Percentiles rank a stretch among this genome's conserved stretches.
Evolutionary conservation across 148 eudicot species (phyloP).

Genomic region (Hydrangea macrophylla): DNA sequence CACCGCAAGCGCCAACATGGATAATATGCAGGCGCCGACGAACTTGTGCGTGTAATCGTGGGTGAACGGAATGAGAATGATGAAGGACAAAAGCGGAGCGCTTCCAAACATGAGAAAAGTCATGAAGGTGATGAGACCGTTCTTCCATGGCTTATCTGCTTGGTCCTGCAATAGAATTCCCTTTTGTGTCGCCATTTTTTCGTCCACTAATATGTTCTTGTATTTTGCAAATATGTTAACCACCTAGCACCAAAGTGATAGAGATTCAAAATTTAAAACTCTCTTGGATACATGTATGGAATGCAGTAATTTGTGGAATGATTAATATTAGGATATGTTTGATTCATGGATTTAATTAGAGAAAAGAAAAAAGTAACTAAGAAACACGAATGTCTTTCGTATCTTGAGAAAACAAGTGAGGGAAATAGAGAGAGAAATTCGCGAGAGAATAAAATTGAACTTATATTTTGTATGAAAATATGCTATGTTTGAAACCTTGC

Average conservation of each 20-base stretch:
- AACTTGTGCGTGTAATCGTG: conserved; percentile 43
- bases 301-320: no score
- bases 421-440: no score
- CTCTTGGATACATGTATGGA: no score
- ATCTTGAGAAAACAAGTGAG: no score
- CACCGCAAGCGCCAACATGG: conserved; percentile 48
- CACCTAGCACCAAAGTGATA: conserved; percentile 35
- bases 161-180: conserved; percentile 39
- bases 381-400: no score
- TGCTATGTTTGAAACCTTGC: no score
- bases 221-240: conserved; percentile 59
- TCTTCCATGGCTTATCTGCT: conserved; percentile 73
- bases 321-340: no score
- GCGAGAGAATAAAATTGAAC: no score
- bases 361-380: no score
- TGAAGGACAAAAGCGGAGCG: conserved; percentile 60
- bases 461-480: no score
- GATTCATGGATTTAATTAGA: no score
- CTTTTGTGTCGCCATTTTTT: conserved; percentile 42
- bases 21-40: conserved; percentile 57
- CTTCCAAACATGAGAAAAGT: conserved; percentile 57
- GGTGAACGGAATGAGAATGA: conserved; percentile 72
- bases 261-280: neutral
- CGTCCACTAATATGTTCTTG: conserved; percentile 54
- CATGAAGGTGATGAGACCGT: conserved; percentile 53